Evolutionary conservation across 108 stramenopile species (phyloP).

Genomic region (Mediolabrus comicus): DNA sequence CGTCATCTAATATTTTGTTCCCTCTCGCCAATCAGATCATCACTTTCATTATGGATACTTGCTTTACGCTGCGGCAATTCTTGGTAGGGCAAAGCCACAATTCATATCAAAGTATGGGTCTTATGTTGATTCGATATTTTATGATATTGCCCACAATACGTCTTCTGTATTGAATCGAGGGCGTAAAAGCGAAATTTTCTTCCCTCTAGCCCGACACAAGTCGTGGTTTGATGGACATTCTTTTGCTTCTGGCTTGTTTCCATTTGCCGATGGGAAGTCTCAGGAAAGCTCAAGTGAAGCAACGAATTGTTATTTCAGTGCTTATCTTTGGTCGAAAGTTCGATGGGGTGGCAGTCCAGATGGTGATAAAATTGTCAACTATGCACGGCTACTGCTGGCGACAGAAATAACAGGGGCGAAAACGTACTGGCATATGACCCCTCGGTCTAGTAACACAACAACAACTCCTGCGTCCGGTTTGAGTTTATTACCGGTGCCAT

Average conservation of each 20-base stretch:
- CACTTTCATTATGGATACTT: conserved; percentile 79
- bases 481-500: conserved; percentile 10
- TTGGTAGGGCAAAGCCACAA: conserved; percentile 58
- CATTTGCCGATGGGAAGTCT: conserved; percentile 90
- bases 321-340: conserved; percentile 86
- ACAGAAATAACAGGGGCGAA: conserved; percentile 87
- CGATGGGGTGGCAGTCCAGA: conserved; percentile 52
- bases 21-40: conserved; percentile 49
- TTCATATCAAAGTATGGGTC: conserved; percentile 68
- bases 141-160: conserved; percentile 73
- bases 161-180: conserved; percentile 44
- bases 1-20: background rate
- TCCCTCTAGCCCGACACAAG: conserved; percentile 78
- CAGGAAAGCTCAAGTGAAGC: conserved; percentile 98
- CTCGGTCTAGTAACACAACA: conserved; percentile 11
- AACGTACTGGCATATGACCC: conserved; percentile 90
- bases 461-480: background rate
- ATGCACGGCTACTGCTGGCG: conserved; percentile 73
- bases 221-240: conserved; percentile 92
- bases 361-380: conserved; percentile 59
- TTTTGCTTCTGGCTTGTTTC: conserved; percentile 84
- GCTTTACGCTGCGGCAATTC: conserved; percentile 74
- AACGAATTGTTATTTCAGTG: conserved; percentile 94
- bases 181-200: conserved; percentile 46
- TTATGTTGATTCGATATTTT: conserved; percentile 70